Evolutionary conservation across 2,329 filamentous ascomycete genomes (phyloP).

Genomic region (Annulohypoxylon truncatum): DNA sequence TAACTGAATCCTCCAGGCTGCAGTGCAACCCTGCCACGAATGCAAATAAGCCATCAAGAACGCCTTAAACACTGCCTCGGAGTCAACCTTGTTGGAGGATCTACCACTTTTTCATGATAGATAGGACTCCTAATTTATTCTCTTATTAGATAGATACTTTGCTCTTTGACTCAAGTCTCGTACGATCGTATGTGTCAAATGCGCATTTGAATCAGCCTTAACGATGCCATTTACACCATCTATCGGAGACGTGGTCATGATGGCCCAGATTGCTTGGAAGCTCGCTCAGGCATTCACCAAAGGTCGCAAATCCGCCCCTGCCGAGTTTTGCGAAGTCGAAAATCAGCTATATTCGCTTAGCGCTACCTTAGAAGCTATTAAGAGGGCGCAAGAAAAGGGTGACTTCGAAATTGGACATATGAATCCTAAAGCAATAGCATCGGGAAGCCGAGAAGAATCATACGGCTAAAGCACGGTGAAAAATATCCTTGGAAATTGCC

Average conservation of each 20-base stretch:
- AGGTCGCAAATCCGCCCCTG: conserved; percentile 47
- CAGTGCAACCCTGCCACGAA: neutral
- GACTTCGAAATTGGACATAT: neutral
- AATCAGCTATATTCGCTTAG: conserved; percentile 49
- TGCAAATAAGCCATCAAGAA: neutral
- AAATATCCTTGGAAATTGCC: conserved; percentile 37
- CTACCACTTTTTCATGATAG: neutral
- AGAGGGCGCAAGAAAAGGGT: conserved; percentile 13
- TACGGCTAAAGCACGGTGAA: conserved; percentile 23
- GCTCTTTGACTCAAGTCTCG: neutral
- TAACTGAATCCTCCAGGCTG: neutral
- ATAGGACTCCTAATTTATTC: neutral
- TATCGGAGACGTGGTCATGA: conserved; percentile 47
- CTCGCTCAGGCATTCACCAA: conserved; percentile 47
- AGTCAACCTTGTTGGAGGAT: neutral
- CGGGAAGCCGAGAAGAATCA: neutral
- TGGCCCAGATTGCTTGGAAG: conserved; percentile 47
- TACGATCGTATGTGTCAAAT: neutral
- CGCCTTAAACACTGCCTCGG: neutral
- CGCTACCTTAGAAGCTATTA: conserved; percentile 43
- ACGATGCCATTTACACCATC: conserved; percentile 46
- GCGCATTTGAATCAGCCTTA: neutral
- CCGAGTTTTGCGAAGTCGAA: conserved; percentile 49
- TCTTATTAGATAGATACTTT: neutral
- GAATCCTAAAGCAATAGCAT: neutral